These are phyloP conservation scores for Nadsonia starkeyi-henricii DNA, from an alignment of 1,139 yeast species.

Conservation along the genomic window DNA sequence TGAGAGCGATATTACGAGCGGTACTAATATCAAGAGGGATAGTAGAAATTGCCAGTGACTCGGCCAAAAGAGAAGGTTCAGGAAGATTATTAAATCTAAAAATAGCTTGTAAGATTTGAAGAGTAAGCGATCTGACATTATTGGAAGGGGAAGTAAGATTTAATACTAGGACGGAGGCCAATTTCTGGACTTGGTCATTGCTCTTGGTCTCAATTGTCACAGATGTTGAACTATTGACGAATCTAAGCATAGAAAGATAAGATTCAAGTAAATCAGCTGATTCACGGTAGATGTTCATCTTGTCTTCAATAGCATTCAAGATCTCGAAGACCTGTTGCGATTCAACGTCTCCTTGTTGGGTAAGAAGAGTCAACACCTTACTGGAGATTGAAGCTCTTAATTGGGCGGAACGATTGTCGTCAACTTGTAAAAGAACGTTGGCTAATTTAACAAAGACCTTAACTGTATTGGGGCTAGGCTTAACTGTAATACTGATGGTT, in stretches of 20 bases:
- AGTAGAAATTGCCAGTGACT: slow-evolving; percentile 48
- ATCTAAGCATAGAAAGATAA: background rate
- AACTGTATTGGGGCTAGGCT: background rate
- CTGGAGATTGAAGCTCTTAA: background rate
- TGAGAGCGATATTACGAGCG: slow-evolving; percentile 60
- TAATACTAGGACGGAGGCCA: slow-evolving; percentile 13
- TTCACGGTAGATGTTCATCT: slow-evolving; percentile 10
- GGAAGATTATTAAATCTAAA: slow-evolving; percentile 20
- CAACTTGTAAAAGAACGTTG: background rate
- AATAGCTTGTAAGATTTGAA: slow-evolving; percentile 28
- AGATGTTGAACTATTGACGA: background rate
- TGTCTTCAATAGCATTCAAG: slow-evolving; percentile 6
- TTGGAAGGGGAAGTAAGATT: slow-evolving; percentile 36
- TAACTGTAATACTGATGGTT: background rate
- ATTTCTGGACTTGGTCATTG: slow-evolving; percentile 2
- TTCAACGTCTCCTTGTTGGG: slow-evolving; percentile 2
- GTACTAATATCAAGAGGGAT: slow-evolving; percentile 56
- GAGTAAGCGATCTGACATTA: slow-evolving; percentile 33
- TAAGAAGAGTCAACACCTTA: background rate
- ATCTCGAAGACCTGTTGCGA: slow-evolving; percentile 3
- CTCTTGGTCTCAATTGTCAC: background rate
- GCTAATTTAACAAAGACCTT: background rate
- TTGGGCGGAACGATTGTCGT: background rate
- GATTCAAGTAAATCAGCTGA: slow-evolving; percentile 6
- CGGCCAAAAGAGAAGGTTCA: slow-evolving; percentile 21